Conservation (phyloP, 805 yeast species). For the Monosporozyma unispora region DNA sequence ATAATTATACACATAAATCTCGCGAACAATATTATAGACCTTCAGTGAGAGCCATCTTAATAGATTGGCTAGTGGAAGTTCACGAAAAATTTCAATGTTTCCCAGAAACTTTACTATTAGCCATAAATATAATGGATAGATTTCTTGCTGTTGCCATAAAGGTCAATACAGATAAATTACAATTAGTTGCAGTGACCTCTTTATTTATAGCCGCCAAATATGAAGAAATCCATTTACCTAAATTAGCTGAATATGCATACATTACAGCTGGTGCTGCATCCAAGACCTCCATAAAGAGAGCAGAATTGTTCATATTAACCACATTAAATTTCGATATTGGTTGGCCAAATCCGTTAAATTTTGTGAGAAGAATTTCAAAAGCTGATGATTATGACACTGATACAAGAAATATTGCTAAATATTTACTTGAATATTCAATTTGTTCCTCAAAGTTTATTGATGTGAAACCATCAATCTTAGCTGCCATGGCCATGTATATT, state of each 20-base stretch:
- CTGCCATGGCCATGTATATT: slow-evolving; percentile 84
- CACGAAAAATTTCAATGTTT: slow-evolving; percentile 73
- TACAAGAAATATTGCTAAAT: slow-evolving; percentile 78
- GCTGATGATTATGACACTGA: slow-evolving; percentile 85
- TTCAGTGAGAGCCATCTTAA: slow-evolving; percentile 72
- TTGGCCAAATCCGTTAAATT: slow-evolving; percentile 86
- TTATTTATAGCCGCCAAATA: slow-evolving; percentile 86
- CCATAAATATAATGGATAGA: slow-evolving; percentile 81
- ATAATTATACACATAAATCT: slow-evolving; percentile 45
- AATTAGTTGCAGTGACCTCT: slow-evolving; percentile 77
- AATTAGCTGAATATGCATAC: slow-evolving; percentile 75
- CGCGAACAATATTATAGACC: slow-evolving; percentile 57
- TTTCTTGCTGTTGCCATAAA: slow-evolving; percentile 59
- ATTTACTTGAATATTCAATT: slow-evolving; percentile 65
- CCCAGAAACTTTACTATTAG: slow-evolving; percentile 78
- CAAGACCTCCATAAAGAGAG: slow-evolving; percentile 71
- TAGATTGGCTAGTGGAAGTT: slow-evolving; percentile 92
- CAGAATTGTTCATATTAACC: slow-evolving; percentile 71
- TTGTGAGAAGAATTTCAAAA: slow-evolving; percentile 76
- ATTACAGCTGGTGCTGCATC: slow-evolving; percentile 81
- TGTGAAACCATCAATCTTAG: slow-evolving; percentile 62
- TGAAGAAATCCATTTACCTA: slow-evolving; percentile 86
- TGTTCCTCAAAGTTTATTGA: slow-evolving; percentile 71
- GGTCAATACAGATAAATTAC: slow-evolving; percentile 71
- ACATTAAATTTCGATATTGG: slow-evolving; percentile 65